phyloP scores from a whole-genome alignment of 1,284 basidiomycete species.

The Tilletia walkeri region DNA sequence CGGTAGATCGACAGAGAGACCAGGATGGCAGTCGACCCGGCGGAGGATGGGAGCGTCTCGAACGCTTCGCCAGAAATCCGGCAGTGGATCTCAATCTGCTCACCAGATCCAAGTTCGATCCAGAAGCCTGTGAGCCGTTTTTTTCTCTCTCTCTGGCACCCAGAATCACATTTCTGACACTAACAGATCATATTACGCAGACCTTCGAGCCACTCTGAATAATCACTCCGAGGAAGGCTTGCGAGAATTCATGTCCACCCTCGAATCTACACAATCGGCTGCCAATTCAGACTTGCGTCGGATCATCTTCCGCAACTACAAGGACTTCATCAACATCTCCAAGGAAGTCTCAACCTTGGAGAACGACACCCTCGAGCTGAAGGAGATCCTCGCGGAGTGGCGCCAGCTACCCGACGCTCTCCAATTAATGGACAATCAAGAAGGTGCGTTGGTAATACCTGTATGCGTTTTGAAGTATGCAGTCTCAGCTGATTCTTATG shows the following conservation, averaged over 20 bases:
- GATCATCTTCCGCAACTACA: constrained; percentile 64
- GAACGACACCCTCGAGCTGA: constrained; percentile 96
- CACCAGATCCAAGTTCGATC: constrained; percentile 44
- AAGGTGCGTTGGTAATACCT: constrained; percentile 19
- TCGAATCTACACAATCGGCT: constrained; percentile 1
- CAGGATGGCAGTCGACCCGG: not conserved
- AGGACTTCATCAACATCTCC: constrained; percentile 91
- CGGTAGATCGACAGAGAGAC: not conserved
- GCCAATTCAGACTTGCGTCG: constrained; percentile 46
- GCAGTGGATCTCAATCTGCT: constrained; percentile 44
- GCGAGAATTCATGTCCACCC: not conserved
- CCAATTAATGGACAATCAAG: constrained; percentile 40
- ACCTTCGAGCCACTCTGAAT: constrained; percentile 10
- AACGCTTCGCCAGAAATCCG: constrained; percentile 32
- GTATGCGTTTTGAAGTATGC: no score
- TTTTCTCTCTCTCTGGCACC: not conserved
- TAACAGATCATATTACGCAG: not conserved
- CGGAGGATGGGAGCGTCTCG: constrained; percentile 20
- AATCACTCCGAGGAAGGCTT: constrained; percentile 17
- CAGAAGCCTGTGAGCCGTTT: constrained; percentile 36
- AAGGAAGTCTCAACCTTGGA: constrained; percentile 95
- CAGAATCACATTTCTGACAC: not conserved
- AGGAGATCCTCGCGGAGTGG: constrained; percentile 89
- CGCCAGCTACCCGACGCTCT: constrained; percentile 57
- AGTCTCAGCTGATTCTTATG: no score